Conservation (phyloP, 805 yeast species). For the Lachancea dasiensis region DNA sequence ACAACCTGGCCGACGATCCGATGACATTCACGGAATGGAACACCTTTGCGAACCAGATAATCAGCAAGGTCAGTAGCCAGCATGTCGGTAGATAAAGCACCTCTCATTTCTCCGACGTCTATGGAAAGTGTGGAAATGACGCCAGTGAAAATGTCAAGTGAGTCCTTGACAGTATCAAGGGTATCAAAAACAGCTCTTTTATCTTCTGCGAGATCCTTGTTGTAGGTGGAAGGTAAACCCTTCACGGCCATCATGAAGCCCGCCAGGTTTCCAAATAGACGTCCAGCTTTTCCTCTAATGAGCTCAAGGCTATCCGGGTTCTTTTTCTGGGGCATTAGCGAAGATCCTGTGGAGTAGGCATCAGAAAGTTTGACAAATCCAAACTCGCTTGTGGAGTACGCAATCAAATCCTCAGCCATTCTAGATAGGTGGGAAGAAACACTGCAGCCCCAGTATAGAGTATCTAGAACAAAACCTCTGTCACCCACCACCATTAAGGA, state of each 20-base stretch:
- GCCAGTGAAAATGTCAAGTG: slow-evolving; percentile 91
- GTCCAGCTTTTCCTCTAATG: slow-evolving; percentile 93
- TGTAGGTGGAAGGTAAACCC: slow-evolving; percentile 94
- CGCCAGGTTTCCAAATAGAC: slow-evolving; percentile 90
- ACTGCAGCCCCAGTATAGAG: slow-evolving; percentile 90
- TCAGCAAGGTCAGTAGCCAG: slow-evolving; percentile 98
- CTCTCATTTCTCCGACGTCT: slow-evolving; percentile 69
- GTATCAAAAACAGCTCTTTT: slow-evolving; percentile 97
- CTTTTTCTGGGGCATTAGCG: slow-evolving; percentile 98
- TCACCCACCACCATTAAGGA: slow-evolving; percentile 94
- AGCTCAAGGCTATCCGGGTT: slow-evolving; percentile 95
- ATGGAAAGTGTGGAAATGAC: slow-evolving; percentile 83
- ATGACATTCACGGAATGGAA: slow-evolving; percentile 98
- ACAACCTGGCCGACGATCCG: slow-evolving; percentile 98
- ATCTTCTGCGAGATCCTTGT: slow-evolving; percentile 98
- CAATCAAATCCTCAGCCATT: slow-evolving; percentile 88
- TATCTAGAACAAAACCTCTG: slow-evolving; percentile 94
- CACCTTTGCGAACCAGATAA: slow-evolving; percentile 94
- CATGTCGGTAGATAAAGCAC: slow-evolving; percentile 97
- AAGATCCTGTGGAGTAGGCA: slow-evolving; percentile 97
- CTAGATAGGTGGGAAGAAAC: slow-evolving; percentile 95
- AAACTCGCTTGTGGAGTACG: slow-evolving; percentile 96
- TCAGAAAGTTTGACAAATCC: slow-evolving; percentile 91
- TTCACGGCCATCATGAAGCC: slow-evolving; percentile 96
- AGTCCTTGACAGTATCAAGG: slow-evolving; percentile 85